Conservation (phyloP, 2,329 filamentous ascomycete genomes). For the Botrytis byssoidea region DNA sequence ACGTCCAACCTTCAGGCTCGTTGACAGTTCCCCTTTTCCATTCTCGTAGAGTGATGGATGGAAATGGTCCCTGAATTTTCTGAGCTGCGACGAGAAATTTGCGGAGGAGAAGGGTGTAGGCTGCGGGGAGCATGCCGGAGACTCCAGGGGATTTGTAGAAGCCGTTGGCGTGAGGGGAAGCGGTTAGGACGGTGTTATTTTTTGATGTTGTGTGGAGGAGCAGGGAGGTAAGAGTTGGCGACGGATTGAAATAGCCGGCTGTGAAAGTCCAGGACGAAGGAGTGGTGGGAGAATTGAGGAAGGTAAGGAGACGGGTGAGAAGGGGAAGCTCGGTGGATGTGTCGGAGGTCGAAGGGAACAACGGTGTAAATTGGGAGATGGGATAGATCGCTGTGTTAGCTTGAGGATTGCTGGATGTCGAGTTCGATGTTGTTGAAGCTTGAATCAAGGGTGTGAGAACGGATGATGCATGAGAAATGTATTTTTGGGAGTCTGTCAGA, state of each 20-base stretch:
- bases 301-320: slow-evolving; percentile 70
- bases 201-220: slow-evolving; percentile 64
- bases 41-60: slow-evolving; percentile 71
- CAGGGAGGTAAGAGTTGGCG: slow-evolving; percentile 75
- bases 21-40: slow-evolving; percentile 83
- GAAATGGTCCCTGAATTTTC: neutral
- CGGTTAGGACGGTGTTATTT: slow-evolving; percentile 80
- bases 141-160: slow-evolving; percentile 89
- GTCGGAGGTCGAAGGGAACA: slow-evolving; percentile 71
- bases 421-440: slow-evolving; percentile 24
- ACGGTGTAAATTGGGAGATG: slow-evolving; percentile 81
- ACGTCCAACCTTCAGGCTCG: slow-evolving; percentile 86
- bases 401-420: slow-evolving; percentile 1
- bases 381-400: slow-evolving; percentile 77
- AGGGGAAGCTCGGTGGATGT: slow-evolving; percentile 86
- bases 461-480: slow-evolving; percentile 66
- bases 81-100: slow-evolving; percentile 64
- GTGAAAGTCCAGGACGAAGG: slow-evolving; percentile 91
- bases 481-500: slow-evolving; percentile 65
- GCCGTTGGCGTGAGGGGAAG: slow-evolving; percentile 89
- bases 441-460: slow-evolving; percentile 65
- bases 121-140: slow-evolving; percentile 84
- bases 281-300: slow-evolving; percentile 62
- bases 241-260: slow-evolving; percentile 97
- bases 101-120: slow-evolving; percentile 84